These are phyloP conservation scores for Aspergillus udagawae DNA, from an alignment of 2,329 filamentous ascomycete species.

Conservation along the genomic window DNA sequence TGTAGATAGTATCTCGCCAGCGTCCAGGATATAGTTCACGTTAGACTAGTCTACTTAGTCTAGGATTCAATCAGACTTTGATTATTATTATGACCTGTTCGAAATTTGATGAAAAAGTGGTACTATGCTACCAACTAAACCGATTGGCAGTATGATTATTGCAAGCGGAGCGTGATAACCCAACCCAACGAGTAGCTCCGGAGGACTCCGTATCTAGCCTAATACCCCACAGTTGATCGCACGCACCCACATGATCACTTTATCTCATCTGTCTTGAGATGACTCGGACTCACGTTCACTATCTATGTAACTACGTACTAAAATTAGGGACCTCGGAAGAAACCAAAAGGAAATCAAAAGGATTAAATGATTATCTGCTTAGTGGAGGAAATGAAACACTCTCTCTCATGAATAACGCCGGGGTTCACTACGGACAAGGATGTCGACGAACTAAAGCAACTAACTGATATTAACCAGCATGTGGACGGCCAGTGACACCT, in stretches of 20 bases:
- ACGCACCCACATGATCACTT: not conserved
- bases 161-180: not conserved
- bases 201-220: not conserved
- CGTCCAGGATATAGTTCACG: not conserved
- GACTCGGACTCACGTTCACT: not conserved
- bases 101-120: not conserved
- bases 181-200: no score
- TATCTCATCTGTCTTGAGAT: not conserved
- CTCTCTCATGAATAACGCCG: not conserved
- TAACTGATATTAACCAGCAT: not conserved
- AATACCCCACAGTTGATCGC: not conserved
- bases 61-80: not conserved
- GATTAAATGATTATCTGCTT: not conserved
- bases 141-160: not conserved
- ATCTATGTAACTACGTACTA: not conserved
- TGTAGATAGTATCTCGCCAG: no score
- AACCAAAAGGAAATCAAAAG: not conserved
- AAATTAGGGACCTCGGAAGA: not conserved
- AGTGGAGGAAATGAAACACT: not conserved
- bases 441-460: slow-evolving; percentile 9
- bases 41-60: not conserved
- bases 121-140: not conserved
- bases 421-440: slow-evolving; percentile 5
- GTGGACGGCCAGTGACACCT: not conserved
- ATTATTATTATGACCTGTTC: not conserved